These are phyloP conservation scores for Stropharia rugosoannulata DNA, from an alignment of 768 basidiomycete genomes.

Conservation along the genomic window DNA sequence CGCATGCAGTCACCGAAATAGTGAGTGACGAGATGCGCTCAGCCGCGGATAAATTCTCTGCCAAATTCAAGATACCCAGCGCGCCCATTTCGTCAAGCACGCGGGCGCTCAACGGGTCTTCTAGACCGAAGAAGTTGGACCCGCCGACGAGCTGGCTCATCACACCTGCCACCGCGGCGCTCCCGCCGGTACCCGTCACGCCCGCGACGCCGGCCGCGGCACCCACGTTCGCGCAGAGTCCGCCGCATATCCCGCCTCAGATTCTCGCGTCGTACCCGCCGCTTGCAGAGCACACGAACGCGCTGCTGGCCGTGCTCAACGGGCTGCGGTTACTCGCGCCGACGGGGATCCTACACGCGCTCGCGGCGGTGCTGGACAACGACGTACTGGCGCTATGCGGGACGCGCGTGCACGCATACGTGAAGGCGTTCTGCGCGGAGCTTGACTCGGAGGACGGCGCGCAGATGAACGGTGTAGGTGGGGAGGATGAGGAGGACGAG, in stretches of 20 bases:
- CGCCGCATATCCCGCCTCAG: slow-evolving; percentile 68
- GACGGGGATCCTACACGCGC: slow-evolving; percentile 47
- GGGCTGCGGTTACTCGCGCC: slow-evolving; percentile 81
- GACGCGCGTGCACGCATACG: slow-evolving; percentile 45
- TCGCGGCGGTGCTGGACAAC: slow-evolving; percentile 50
- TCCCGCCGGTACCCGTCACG: slow-evolving; percentile 26
- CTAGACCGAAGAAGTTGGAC: slow-evolving; percentile 16
- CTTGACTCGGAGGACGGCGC: not conserved
- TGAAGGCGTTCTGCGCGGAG: slow-evolving; percentile 23
- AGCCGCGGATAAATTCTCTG: slow-evolving; percentile 38
- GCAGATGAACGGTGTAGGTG: slow-evolving; percentile 3
- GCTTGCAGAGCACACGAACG: slow-evolving; percentile 72
- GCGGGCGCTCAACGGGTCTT: slow-evolving; percentile 11
- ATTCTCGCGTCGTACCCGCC: slow-evolving; percentile 73
- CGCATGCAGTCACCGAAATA: slow-evolving; percentile 56
- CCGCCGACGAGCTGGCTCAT: slow-evolving; percentile 56
- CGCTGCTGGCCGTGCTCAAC: slow-evolving; percentile 73
- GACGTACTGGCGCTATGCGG: slow-evolving; percentile 46
- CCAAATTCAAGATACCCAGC: slow-evolving; percentile 25
- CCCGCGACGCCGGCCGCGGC: slow-evolving; percentile 23
- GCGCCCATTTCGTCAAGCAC: slow-evolving; percentile 9
- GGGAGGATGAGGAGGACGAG: slow-evolving; percentile 15
- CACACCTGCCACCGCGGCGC: slow-evolving; percentile 27
- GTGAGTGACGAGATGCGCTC: slow-evolving; percentile 51
- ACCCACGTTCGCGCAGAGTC: slow-evolving; percentile 22